Conservation (phyloP, 1,284 basidiomycete species). For the Leccinum pachyderme region DNA sequence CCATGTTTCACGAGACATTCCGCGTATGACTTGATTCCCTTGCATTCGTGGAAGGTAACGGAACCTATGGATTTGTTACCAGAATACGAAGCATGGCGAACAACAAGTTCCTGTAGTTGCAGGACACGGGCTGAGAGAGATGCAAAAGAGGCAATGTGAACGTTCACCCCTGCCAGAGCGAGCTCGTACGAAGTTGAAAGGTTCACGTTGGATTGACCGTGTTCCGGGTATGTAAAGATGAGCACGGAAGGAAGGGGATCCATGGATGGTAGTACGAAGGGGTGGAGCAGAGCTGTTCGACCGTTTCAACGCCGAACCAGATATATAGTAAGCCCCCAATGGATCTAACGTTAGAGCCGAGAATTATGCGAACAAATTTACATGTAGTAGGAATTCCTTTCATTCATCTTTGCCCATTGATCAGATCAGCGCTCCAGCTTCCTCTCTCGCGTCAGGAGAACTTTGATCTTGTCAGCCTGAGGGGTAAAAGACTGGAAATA, state of each 20-base stretch:
- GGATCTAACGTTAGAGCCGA: too few relatives aligned
- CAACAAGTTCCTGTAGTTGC: conserved; percentile 10
- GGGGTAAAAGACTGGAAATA: background rate
- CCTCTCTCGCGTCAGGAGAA: background rate
- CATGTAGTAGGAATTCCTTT: background rate
- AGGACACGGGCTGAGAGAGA: conserved; percentile 6
- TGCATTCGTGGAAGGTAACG: conserved; percentile 6
- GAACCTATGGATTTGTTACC: background rate
- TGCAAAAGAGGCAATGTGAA: conserved; percentile 5
- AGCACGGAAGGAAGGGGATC: conserved; percentile 1
- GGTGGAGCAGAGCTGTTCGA: background rate
- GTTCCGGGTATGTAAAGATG: conserved; percentile 8
- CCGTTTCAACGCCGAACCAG: background rate
- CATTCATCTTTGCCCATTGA: background rate
- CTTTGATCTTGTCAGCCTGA: background rate
- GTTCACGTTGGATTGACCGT: conserved; percentile 14
- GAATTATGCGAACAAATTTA: too few relatives aligned
- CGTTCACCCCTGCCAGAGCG: conserved; percentile 4
- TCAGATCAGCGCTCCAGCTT: background rate
- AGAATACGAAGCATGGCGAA: conserved; percentile 1
- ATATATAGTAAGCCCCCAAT: background rate
- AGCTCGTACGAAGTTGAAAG: conserved; percentile 17
- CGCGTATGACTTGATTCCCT: background rate
- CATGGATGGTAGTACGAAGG: background rate
- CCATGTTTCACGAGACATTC: background rate